Conservation (phyloP, 805 yeast species). For the Kuraishia floccosa region DNA sequence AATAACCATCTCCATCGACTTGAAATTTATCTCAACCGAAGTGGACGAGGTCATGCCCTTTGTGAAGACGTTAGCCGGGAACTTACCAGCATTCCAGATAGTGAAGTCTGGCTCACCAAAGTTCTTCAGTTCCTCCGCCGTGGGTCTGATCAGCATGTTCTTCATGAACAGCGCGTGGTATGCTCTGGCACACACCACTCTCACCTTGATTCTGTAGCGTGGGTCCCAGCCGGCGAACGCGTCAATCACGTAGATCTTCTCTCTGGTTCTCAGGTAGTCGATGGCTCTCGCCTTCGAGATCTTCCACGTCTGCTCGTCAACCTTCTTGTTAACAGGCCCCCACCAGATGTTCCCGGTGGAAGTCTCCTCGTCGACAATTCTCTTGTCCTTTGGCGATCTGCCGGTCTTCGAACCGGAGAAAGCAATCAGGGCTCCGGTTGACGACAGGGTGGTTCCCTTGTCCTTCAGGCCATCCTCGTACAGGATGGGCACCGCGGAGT, state of each 20-base stretch:
- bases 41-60: constrained; percentile 96
- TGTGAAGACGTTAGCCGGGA: constrained; percentile 95
- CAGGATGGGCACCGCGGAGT: constrained; percentile 84
- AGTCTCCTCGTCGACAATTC: constrained; percentile 91
- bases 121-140: constrained; percentile 73
- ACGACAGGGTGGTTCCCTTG: constrained; percentile 81
- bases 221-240: constrained; percentile 99
- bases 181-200: constrained; percentile 96
- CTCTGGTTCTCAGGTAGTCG: constrained; percentile 93
- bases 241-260: constrained; percentile 87
- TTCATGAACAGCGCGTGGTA: constrained; percentile 98
- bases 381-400: constrained; percentile 96
- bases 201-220: constrained; percentile 87
- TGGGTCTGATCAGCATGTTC: constrained; percentile 94
- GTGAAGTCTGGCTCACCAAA: constrained; percentile 98
- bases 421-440: constrained; percentile 92
- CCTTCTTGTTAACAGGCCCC: constrained; percentile 98
- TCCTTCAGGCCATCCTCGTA: constrained; percentile 93
- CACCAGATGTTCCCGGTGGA: constrained; percentile 88
- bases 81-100: constrained; percentile 96
- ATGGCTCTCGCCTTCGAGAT: constrained; percentile 94
- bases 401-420: constrained; percentile 95
- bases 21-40: constrained; percentile 92
- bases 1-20: constrained; percentile 97
- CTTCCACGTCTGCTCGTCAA: constrained; percentile 88